Conservation (phyloP, 768 basidiomycete species). For the Dioszegia crocea region DNA sequence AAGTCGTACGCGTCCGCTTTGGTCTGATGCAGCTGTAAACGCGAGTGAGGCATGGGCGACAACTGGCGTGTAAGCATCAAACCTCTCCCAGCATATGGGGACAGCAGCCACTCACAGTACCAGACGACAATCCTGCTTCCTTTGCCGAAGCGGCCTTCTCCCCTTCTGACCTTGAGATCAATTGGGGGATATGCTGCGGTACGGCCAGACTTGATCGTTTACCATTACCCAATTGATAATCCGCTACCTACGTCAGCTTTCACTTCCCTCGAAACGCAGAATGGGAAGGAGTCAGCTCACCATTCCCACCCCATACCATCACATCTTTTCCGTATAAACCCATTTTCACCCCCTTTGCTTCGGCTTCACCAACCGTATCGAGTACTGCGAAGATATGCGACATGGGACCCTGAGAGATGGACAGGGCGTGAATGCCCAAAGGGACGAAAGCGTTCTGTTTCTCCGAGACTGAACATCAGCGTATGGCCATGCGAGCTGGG, state of each 20-base stretch:
- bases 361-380: slow-evolving; percentile 58
- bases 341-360: slow-evolving; percentile 35
- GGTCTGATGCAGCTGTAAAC: slow-evolving; percentile 47
- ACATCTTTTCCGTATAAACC: slow-evolving; percentile 49
- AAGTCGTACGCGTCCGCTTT: slow-evolving; percentile 43
- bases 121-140: slow-evolving; percentile 30
- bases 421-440: slow-evolving; percentile 61
- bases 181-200: slow-evolving; percentile 51
- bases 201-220: slow-evolving; percentile 51
- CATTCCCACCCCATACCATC: slow-evolving; percentile 49
- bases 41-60: slow-evolving; percentile 50
- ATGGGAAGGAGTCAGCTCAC: slow-evolving; percentile 14
- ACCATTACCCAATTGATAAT: slow-evolving; percentile 52
- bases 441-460: slow-evolving; percentile 59
- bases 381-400: slow-evolving; percentile 73
- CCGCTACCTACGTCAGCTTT: slow-evolving; percentile 29
- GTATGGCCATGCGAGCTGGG: neutral
- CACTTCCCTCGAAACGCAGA: neutral
- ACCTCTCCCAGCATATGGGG: neutral
- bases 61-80: slow-evolving; percentile 17
- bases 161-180: slow-evolving; percentile 23
- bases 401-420: slow-evolving; percentile 55
- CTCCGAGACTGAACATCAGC: slow-evolving; percentile 61
- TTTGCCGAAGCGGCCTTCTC: neutral
- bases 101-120: slow-evolving; percentile 28